A percentile compares a stretch with the other conserved stretches of the same genome.
These are phyloP conservation scores for Dalbergia cochinchinensis DNA, from an alignment of 306 rosid genomes.

Conservation along the genomic window DNA sequence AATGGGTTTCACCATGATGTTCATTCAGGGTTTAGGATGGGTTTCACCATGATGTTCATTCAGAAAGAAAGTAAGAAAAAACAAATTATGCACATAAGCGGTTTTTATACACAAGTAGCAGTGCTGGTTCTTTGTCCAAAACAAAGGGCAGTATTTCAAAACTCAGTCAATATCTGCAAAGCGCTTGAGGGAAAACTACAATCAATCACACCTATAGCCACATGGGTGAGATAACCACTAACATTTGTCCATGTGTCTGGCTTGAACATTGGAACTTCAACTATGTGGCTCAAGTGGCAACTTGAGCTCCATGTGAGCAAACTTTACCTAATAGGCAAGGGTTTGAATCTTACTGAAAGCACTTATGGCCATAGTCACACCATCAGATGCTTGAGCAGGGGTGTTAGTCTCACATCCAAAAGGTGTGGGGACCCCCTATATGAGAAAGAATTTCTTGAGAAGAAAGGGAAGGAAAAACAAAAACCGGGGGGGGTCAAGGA, in stretches of 20 bases:
- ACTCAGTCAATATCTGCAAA: slow-evolving; percentile 21
- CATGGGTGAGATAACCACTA: neutral
- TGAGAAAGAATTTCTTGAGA: too few species aligned
- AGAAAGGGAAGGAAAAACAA: neutral
- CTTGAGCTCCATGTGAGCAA: too few species aligned
- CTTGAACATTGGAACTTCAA: neutral
- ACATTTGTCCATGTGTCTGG: neutral
- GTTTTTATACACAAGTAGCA: neutral
- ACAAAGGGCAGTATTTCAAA: neutral
- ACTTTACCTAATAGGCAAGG: too few species aligned
- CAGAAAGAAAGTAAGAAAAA: neutral
- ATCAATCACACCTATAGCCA: slow-evolving; percentile 16
- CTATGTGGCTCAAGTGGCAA: neutral
- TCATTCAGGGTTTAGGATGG: slow-evolving; percentile 6
- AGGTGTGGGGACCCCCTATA: neutral
- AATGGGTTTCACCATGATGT: neutral
- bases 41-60: neutral
- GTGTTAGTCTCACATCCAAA: neutral
- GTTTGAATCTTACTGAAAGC: neutral
- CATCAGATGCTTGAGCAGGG: neutral
- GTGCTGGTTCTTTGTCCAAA: neutral
- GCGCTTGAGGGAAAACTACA: neutral
- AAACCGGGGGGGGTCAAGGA: too few species aligned
- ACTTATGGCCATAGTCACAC: neutral
- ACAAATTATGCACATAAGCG: neutral